phyloP scores from a whole-genome alignment of 345 rosid genomes.

The Durio zibethinus region DNA sequence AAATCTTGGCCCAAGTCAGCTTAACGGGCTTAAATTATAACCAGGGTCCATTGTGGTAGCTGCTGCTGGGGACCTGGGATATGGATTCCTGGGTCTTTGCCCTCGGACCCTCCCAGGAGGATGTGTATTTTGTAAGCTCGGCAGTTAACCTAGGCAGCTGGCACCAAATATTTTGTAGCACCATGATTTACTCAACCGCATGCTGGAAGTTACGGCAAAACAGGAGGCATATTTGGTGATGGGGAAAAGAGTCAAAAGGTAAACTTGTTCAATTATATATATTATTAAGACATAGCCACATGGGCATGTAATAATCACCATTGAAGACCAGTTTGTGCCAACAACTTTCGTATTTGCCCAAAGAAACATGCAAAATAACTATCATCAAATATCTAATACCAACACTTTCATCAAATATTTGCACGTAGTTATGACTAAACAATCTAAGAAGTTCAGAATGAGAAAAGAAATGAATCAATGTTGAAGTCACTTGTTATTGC shows the following conservation, averaged over 20 bases:
- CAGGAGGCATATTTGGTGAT: neutral
- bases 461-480: neutral
- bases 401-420: neutral
- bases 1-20: neutral
- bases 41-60: neutral
- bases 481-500: constrained; percentile 17
- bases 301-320: neutral
- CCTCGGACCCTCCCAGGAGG: too few relatives aligned
- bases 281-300: neutral
- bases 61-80: too few relatives aligned
- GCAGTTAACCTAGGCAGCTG: too few relatives aligned
- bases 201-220: neutral
- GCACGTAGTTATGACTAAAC: neutral
- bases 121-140: too few relatives aligned
- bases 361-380: neutral
- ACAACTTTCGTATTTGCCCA: neutral
- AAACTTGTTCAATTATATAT: neutral
- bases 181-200: neutral
- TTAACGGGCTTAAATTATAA: neutral
- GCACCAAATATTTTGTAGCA: neutral
- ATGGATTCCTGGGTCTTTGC: too few relatives aligned
- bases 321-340: neutral
- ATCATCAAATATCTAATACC: neutral
- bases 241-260: neutral
- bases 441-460: neutral